Conservation (phyloP, 192 early-diverging fungal genomes). For the Funneliformis geosporum region DNA sequence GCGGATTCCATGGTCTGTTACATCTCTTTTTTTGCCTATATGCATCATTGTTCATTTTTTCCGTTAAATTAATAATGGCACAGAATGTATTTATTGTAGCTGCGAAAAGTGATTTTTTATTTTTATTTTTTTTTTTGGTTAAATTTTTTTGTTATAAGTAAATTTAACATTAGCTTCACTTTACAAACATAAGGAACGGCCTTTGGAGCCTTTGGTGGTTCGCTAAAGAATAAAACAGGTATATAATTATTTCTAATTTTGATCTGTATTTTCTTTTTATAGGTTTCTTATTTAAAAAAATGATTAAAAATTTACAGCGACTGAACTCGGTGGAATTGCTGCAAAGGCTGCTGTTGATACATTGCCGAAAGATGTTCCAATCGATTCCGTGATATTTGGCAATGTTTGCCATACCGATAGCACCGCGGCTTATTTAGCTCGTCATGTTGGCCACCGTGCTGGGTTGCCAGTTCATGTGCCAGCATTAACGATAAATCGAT, state of each 20-base stretch:
- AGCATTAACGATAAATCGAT: constrained; percentile 91
- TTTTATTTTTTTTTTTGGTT: neutral
- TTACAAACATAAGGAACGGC: constrained; percentile 52
- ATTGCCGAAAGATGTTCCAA: constrained; percentile 67
- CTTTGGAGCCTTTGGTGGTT: constrained; percentile 94
- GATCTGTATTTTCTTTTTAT: neutral
- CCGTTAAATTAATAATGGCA: constrained; percentile 50
- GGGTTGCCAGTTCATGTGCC: constrained; percentile 83
- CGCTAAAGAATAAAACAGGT: constrained; percentile 82
- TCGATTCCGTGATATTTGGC: constrained; percentile 94
- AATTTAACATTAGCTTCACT: neutral
- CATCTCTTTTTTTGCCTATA: neutral
- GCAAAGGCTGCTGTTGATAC: constrained; percentile 82
- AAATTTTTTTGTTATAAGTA: neutral
- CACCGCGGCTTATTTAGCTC: constrained; percentile 87
- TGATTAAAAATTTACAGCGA: constrained; percentile 42
- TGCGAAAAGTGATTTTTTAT: constrained; percentile 63
- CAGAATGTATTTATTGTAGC: constrained; percentile 73
- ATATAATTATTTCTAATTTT: constrained; percentile 32
- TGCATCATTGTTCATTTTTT: neutral
- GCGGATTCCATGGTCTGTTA: no score
- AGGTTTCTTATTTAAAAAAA: neutral
- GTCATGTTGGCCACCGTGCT: constrained; percentile 90
- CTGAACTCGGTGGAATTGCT: constrained; percentile 89
- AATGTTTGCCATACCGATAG: constrained; percentile 86